Percentiles rank a stretch among this genome's conserved stretches.
phyloP scores from a whole-genome alignment of 768 basidiomycete genomes.

The Tephrocybe sp. region DNA sequence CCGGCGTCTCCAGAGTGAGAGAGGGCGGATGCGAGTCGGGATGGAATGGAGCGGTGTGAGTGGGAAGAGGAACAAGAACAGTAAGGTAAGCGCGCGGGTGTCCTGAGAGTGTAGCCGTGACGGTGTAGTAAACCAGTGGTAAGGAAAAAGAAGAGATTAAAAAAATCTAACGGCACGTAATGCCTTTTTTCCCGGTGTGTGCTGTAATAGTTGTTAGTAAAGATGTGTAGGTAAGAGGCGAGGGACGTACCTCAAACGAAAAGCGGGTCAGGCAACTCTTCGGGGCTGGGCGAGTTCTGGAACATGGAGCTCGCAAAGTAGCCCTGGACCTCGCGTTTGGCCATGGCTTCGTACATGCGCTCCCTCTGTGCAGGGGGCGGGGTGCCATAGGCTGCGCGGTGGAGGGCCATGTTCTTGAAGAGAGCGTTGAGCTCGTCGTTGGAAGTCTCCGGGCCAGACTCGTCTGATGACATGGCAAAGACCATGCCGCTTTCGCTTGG shows the following conservation, averaged over 20 bases:
- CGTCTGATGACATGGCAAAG: slow-evolving; percentile 76
- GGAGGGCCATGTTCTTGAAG: slow-evolving; percentile 6
- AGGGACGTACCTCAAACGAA: slow-evolving; percentile 39
- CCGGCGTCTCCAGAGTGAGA: slow-evolving; percentile 8
- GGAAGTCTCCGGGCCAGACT: slow-evolving; percentile 26
- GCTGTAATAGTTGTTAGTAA: not conserved
- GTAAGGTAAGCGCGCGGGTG: slow-evolving; percentile 18
- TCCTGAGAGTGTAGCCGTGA: slow-evolving; percentile 20
- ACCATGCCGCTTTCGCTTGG: slow-evolving; percentile 65
- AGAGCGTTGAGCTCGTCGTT: slow-evolving; percentile 41
- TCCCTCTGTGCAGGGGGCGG: slow-evolving; percentile 21
- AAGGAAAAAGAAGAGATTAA: slow-evolving; percentile 1
- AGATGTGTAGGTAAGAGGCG: not conserved
- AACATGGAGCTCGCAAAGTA: slow-evolving; percentile 82
- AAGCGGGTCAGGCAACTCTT: slow-evolving; percentile 71
- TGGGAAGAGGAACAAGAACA: not conserved
- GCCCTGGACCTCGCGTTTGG: slow-evolving; percentile 30
- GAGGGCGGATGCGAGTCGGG: slow-evolving; percentile 8
- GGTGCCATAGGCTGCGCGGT: slow-evolving; percentile 4
- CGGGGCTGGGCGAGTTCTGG: slow-evolving; percentile 86
- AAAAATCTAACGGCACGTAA: slow-evolving; percentile 6
- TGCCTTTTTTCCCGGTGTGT: slow-evolving; percentile 4
- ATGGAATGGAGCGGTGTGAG: no score
- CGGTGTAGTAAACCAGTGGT: slow-evolving; percentile 6
- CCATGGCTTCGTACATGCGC: slow-evolving; percentile 31